Evolutionary conservation across 208 protist species (phyloP), one percentile per base, ranked within the genome.

Genomic region (Leptomonas seymouri): DNA sequence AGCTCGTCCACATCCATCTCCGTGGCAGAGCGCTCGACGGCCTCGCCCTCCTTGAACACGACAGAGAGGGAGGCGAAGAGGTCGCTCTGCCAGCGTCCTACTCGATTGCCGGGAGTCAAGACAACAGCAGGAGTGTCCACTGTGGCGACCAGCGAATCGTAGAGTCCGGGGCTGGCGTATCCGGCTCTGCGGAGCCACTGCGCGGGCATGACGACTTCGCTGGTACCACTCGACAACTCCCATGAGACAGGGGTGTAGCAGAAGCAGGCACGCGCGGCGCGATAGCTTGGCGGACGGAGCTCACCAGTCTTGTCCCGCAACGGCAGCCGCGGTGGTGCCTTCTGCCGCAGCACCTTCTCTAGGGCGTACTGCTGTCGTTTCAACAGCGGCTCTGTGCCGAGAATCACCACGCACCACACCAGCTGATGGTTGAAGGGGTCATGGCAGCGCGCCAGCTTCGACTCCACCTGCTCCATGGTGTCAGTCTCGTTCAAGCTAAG

Each of bases 81-180:
- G 66, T 96, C 91, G 53, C 80, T 91, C 67, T 93, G 87, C 66
- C 88, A 96, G 21, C 87, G 84, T 21, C 87, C 76, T 7, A 45
- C 55, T 59, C 74, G 80, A 48, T 60, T 85, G 25, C 56, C 48
- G 5, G 80, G 50, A n/a, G 68, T 81, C 31, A 87, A 46, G 1
- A 82, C 79, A 39, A 57, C 64, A n/a, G 71, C 57, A 0, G 60
- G 15, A 15, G n/a, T 30, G 23, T 55, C 54, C 39, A 44, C 58
- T 18, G 61, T 49, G n/a, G 71, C 53, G 7, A 50, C 25, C n/a
- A 80, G 64, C n/a, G 69, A 39, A 31, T 69, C 59, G 46, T 75
- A 62, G 27, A 39, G 49, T 31, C 54, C 65, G n/a, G 23, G 15
- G 31, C 45, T 67, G 31, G 54, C 67, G 31, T 81, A 74, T 25